Evolutionary conservation across 306 rosid genomes (phyloP), one percentile per base, ranked within the genome.

Genomic region (Cucurbita pepo): DNA sequence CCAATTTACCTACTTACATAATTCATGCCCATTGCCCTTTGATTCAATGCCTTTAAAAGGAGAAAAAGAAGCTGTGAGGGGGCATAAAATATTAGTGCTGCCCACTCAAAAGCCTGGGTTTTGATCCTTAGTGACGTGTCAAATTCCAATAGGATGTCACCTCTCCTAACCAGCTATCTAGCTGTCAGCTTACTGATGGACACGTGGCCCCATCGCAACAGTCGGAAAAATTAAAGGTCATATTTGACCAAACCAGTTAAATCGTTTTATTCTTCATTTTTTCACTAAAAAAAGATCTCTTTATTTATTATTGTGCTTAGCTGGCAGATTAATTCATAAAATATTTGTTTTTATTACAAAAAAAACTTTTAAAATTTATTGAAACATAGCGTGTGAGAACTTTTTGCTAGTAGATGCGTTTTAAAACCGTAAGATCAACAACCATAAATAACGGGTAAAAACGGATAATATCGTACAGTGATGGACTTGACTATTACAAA

Each of bases 161-260:
- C 13, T 45, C n/a, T 67, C 56, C 56, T 45, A 22, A 45, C n/a
- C 51, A 4, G 34, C 36, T 41, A 5, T 10, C 12, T 16, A 7
- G 38, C 37, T 65, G 71, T 44, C 72, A 21, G 43, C 19, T 48
- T 41, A 25, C 73, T 21, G 22, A 25, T 37, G 18, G 56, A 21
- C 72, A 47, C 70, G 70, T 67, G 72, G 72, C 21, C 72, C 56
- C 72, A 67, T 67, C 11, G 13, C 71, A 43, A 36, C 21, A 15
- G 67, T 3, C 0, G 56, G 0, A 1, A 6, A 40, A 16, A 61
- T 36, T 65, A 45, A 66, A 66, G 6, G 12, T 30, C 22, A 44
- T 44, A 66, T 44, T 45, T 66, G 56, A 66, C 72, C 56, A 66
- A 12, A 47, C 0, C 12, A 13, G n/a, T 9, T 64, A 18, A 36